Evolutionary conservation across 768 basidiomycete species (phyloP).

Genomic region (Candolleomyces eurysporus): DNA sequence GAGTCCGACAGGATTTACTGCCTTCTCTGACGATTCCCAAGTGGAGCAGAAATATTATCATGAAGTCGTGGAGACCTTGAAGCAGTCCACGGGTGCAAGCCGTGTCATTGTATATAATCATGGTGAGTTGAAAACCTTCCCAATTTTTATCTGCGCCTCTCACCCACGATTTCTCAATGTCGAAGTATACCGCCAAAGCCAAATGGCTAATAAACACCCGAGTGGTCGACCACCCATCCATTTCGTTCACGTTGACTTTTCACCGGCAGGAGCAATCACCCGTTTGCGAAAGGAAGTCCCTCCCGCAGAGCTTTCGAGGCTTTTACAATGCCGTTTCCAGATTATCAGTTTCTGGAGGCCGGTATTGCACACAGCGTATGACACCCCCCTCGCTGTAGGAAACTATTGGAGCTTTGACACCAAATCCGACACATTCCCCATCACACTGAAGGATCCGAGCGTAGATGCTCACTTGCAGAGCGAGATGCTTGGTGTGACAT

Average conservation of each 20-base stretch:
- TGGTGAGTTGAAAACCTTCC: slow-evolving; percentile 40
- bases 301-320: slow-evolving; percentile 42
- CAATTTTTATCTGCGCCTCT: no score
- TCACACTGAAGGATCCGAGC: slow-evolving; percentile 44
- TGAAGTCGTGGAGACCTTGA: slow-evolving; percentile 57
- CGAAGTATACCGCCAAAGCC: no score
- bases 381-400: slow-evolving; percentile 49
- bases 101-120: slow-evolving; percentile 61
- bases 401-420: slow-evolving; percentile 45
- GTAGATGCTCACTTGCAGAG: slow-evolving; percentile 31
- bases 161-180: not conserved
- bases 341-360: slow-evolving; percentile 62
- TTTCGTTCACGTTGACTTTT: slow-evolving; percentile 42
- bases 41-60: slow-evolving; percentile 49
- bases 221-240: slow-evolving; percentile 50
- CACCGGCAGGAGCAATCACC: slow-evolving; percentile 43
- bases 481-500: slow-evolving; percentile 44
- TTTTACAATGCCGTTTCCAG: slow-evolving; percentile 47
- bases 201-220: no score
- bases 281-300: slow-evolving; percentile 45
- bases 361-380: slow-evolving; percentile 41
- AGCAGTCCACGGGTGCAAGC: slow-evolving; percentile 58
- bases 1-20: no score
- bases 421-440: slow-evolving; percentile 38
- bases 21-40: no score